Base-by-base conservation (phyloP, 306 rosid genomes). In the Gastrolobium villosum region DNA sequence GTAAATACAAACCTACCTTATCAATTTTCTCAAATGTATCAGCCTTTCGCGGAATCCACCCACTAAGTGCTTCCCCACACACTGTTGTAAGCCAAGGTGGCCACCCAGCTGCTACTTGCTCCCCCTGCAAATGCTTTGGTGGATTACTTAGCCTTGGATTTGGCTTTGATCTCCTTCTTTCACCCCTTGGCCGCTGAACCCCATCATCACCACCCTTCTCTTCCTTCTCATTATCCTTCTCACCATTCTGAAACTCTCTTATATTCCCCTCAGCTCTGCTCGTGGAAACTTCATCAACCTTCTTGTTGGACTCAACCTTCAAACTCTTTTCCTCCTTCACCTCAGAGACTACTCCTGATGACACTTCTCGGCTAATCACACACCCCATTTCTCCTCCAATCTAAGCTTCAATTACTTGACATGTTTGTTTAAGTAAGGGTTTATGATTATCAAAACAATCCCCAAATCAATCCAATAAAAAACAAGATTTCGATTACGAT, bases 1-100 rank as follows among this genome's bases (percentile, higher is more conserved):
- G 60, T 31, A 70, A 49, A 56, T 48, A 61, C 31, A 66, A 53
- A 69, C 78, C 10, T 68, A 92, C 98, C 97, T 94, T 94, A 73
- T 92, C 98, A 81, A 94, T 91, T 87, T 94, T 94, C 91, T 91
- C 96, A 68, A 94, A 94, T 2, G 98, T 86, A 82, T 94, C 98
- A 10, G 97, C 96, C 84, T 86, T 94, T 50, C 98, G 87, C 3
- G 98, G 98, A 85, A 79, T 78, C 98, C 92, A 94, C 46, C 98
- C 98, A 77, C 31, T 85, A 57, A 94, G 96, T 0, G 98, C 96
- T 84, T 92, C 97, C 41, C 98, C 98, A 67, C 98, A 94, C 10
- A 84, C 96, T 6, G 84, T 86, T 13, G 98, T 94, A 74, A 94
- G 98, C 97, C 98, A 94, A 49, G 94, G 71, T 1, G 98, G 98